These are phyloP conservation scores for Coniochaeta ligniaria DNA, from an alignment of 2,329 filamentous ascomycete species.

Conservation along the genomic window DNA sequence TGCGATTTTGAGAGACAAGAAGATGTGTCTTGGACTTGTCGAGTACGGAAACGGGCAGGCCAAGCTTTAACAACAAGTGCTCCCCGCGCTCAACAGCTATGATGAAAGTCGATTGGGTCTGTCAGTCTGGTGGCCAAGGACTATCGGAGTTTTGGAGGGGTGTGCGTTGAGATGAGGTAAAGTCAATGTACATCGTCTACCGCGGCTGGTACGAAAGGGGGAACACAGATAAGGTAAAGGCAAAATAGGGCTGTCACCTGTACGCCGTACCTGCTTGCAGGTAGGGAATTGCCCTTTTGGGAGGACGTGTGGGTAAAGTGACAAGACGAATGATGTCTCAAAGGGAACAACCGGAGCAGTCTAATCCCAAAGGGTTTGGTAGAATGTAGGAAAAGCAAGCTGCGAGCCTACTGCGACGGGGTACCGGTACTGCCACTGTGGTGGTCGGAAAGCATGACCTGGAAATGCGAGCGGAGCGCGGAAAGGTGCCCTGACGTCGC, in stretches of 20 bases:
- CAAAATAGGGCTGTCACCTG: not conserved
- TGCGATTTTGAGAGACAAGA: not conserved
- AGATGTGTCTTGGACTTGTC: constrained; percentile 1
- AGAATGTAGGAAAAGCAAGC: not conserved
- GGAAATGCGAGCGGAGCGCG: not conserved
- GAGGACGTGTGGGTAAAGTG: not conserved
- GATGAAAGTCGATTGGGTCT: constrained; percentile 8
- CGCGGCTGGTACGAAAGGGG: not conserved
- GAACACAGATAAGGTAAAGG: not conserved
- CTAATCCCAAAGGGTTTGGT: not conserved
- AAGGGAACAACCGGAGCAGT: not conserved
- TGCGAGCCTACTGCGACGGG: not conserved
- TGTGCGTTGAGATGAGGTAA: not conserved
- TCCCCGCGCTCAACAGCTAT: constrained; percentile 5
- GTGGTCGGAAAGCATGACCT: not conserved
- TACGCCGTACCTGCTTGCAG: not conserved
- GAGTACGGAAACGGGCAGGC: constrained; percentile 6
- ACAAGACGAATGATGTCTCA: not conserved
- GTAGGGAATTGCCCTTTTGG: not conserved
- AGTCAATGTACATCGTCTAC: not conserved
- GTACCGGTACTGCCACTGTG: not conserved
- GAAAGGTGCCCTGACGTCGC: not conserved
- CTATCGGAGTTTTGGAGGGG: not conserved
- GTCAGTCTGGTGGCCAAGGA: constrained; percentile 5
- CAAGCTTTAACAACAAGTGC: constrained; percentile 10